Evolutionary conservation across 169 alveolate species (phyloP), one percentile per base, ranked within the genome.

Genomic region (Babesia gibsoni): DNA sequence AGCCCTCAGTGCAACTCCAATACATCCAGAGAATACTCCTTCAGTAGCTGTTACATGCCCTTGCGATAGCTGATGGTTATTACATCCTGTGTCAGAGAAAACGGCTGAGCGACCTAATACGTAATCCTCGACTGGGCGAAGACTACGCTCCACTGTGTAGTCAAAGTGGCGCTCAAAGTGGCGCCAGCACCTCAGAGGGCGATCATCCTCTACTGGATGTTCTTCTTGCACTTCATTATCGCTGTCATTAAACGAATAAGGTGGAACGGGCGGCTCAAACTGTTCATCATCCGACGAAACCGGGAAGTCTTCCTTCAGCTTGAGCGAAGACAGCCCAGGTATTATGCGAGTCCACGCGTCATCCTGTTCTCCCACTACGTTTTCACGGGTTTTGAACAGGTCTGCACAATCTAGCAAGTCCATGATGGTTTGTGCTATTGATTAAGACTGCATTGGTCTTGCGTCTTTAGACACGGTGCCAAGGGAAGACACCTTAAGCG

Each of bases 91-190:
- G 32, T 29, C 23, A 1, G 22, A 2, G 18, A 4, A 12, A 6
- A 29, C 3, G 12, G 48, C 36, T 2, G 50, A 54, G 23, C 68
- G 37, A 18, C 39, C 52, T 18, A 61, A 32, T n/a, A 32, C 36
- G 18, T 43, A 61, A 18, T 61, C 58, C 58, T 43, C 58, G 2
- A 61, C 43, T 10, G 72, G 72, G 39, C 72, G 16, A 30, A 61
- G 72, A 12, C 33, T 42, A 9, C 72, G 56, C 50, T 61, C 72
- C 12, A 61, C 50, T 46, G 29, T 14, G 46, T 61, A 61, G 46
- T 61, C 72, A 32, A 61, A 61, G 52, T 61, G 56, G 14, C 72
- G 16, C 46, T 61, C 72, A 39, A 61, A 61, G 30, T 61, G 72
- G 50, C 72, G 35, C 42, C 72, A 43, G 36, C 72, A 61, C 1